A percentile compares a stretch with the other conserved stretches of the same genome.
Evolutionary conservation across 2,329 filamentous ascomycete species (phyloP).

Genomic region (Herpotrichia juniperi): DNA sequence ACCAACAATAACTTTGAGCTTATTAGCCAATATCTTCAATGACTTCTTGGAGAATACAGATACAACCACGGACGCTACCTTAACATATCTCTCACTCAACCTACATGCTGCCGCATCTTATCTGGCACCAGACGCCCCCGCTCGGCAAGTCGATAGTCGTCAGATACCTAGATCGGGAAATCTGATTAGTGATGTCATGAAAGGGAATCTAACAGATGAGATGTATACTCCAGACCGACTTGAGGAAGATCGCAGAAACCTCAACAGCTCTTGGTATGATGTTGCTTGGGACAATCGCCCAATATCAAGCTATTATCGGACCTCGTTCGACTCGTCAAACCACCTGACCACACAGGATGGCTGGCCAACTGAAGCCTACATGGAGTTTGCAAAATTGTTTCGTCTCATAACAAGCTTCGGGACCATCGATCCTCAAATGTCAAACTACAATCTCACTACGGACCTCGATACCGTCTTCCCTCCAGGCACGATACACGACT

Average conservation of each 20-base stretch:
- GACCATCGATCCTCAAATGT: slow-evolving; percentile 62
- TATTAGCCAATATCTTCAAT: slow-evolving; percentile 57
- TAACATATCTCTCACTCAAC: slow-evolving; percentile 63
- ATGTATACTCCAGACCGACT: slow-evolving; percentile 62
- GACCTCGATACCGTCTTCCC: slow-evolving; percentile 63
- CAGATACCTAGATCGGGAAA: slow-evolving; percentile 53
- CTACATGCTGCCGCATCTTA: slow-evolving; percentile 59
- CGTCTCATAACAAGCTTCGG: slow-evolving; percentile 64
- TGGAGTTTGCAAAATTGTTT: slow-evolving; percentile 61
- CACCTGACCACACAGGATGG: slow-evolving; percentile 59
- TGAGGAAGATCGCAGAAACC: slow-evolving; percentile 57
- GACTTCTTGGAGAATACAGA: slow-evolving; percentile 61
- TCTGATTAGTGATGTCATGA: slow-evolving; percentile 55
- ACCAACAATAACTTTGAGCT: slow-evolving; percentile 55
- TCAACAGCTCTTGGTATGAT: slow-evolving; percentile 65
- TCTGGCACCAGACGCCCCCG: slow-evolving; percentile 47
- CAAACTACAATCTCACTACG: slow-evolving; percentile 59
- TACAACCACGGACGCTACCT: slow-evolving; percentile 60
- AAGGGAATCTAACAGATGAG: slow-evolving; percentile 55
- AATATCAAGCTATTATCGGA: slow-evolving; percentile 59
- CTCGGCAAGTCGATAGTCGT: slow-evolving; percentile 47
- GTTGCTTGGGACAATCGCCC: slow-evolving; percentile 49
- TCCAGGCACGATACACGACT: slow-evolving; percentile 45
- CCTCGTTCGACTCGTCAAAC: slow-evolving; percentile 42
- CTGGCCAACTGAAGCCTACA: slow-evolving; percentile 67